Evolutionary conservation across 23 red algal species (phyloP), one percentile per base, ranked within the genome.

Genomic region (Gracilaria gracilis): DNA sequence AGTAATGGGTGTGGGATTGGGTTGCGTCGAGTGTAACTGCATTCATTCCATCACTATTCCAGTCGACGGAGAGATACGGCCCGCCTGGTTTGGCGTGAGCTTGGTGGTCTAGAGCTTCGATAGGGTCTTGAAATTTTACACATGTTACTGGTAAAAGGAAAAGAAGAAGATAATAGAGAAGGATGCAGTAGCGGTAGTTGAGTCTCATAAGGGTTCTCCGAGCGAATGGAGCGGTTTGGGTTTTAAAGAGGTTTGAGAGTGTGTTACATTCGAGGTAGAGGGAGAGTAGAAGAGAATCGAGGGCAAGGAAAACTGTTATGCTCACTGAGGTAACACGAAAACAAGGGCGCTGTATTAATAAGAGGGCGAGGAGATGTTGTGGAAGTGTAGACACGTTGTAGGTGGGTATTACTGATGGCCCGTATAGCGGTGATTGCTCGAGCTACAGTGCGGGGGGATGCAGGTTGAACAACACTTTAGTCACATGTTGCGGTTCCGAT

Each of bases 1-100:
- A 94, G 29, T 61, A 88, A 75, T 94, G 92, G 24, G 92, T 87
- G 83, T 94, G 92, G 16, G 72, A 81, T 57, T 88, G 79, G 17
- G 82, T 85, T 20, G 83, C 92, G 20, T 87, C 92, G 39, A 94
- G 61, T 9, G 92, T 88, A 40, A 94, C 77, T 19, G 71, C 53
- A 36, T 88, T 83, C 57, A 61, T 54, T 44, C 92, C 92, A 36
- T 88, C 58, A 54, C 73, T 72, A 51, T 88, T 70, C 92, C 74
- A 87, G 47, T 94, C 92, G 57, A 86, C 83, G 1, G 73, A 54
- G 74, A 79, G 75, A 47, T 76, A 86, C 9, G 80, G 72, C 28
- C 75, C 80, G 8, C 83, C 90, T 11, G 84, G 82, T 65, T 87
- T 87, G 11, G 92, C 92, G 47, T 94, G 92, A 15, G 92, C 92